Percentiles rank a stretch among this genome's conserved stretches.
These are phyloP conservation scores for Torulaspora franciscae DNA, from an alignment of 805 yeast species.

Conservation along the genomic window DNA sequence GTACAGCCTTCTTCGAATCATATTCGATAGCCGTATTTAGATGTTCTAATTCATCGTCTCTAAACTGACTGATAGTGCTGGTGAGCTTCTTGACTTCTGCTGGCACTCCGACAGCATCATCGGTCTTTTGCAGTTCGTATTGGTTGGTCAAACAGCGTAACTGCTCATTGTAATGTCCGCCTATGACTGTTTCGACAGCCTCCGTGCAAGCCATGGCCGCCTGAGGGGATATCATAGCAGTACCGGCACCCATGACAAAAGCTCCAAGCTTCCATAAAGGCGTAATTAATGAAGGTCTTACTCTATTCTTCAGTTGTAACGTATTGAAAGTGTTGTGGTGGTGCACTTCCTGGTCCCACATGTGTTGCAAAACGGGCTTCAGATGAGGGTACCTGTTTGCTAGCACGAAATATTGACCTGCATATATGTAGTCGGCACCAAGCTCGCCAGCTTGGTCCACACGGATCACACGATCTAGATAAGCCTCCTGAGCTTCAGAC, in stretches of 20 bases:
- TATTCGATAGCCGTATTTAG: slow-evolving; percentile 87
- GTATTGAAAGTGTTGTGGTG: slow-evolving; percentile 83
- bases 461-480: slow-evolving; percentile 66
- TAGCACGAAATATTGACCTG: slow-evolving; percentile 80
- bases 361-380: slow-evolving; percentile 77
- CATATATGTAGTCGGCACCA: slow-evolving; percentile 90
- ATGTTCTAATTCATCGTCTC: slow-evolving; percentile 95
- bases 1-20: slow-evolving; percentile 90
- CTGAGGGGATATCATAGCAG: slow-evolving; percentile 83
- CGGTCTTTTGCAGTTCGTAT: slow-evolving; percentile 44
- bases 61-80: slow-evolving; percentile 61
- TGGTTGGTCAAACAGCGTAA: slow-evolving; percentile 69
- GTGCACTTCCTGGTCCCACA: slow-evolving; percentile 97
- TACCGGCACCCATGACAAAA: slow-evolving; percentile 73
- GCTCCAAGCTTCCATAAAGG: slow-evolving; percentile 96
- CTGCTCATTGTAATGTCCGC: slow-evolving; percentile 91
- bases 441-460: slow-evolving; percentile 98
- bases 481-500: slow-evolving; percentile 58
- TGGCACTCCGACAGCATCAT: slow-evolving; percentile 27
- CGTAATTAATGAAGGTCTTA: slow-evolving; percentile 85
- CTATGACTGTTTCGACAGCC: slow-evolving; percentile 97
- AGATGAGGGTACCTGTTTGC: slow-evolving; percentile 66
- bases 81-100: slow-evolving; percentile 57
- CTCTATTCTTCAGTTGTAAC: slow-evolving; percentile 69
- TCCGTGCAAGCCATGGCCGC: slow-evolving; percentile 99